Evolutionary conservation across 2,329 filamentous ascomycete genomes (phyloP), one percentile per base, ranked within the genome.

Genomic region (Cadophora gregata): DNA sequence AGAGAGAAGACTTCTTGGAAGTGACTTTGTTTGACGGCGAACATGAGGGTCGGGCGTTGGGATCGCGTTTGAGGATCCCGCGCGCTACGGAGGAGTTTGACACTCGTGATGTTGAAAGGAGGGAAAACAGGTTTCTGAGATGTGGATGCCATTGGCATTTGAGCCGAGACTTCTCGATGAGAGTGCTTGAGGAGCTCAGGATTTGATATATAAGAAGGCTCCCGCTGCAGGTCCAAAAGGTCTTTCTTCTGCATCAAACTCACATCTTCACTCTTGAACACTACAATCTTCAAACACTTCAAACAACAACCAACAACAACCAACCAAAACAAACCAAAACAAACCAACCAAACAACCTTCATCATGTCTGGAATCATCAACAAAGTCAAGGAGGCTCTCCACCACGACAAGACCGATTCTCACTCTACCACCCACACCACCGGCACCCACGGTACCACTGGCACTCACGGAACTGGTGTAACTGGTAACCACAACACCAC

Each of bases 311-410:
- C 36, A 33, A 25, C 51, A 65, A 47, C 47, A 51, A 62, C 36
- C 36, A 33, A 45, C 36, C 16, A 29, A 61, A 31, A 48, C 36
- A 38, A 42, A n/a, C 16, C 19, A 29, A 31, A 38, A 42, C 51
- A n/a, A 58, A 38, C 36, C 38, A 56, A 62, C 45, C 42, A 36
- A 55, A 62, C 53, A 48, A 33, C 42, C 59, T 55, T 64, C 56
- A 48, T 36, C 64, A 85, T 84, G 82, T 81, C 81, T 47, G 74
- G 75, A 60, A 73, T 82, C 63, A 72, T 82, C 64, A 78, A 83
- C 74, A 84, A 83, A 67, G 78, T 83, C 63, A 84, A 83, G 75
- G 79, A 83, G 48, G 80, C 75, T 69, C 67, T 84, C 61, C 72
- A 75, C 68, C 53, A 68, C 38, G 71, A 75, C 63, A 71, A 72